These are phyloP conservation scores for Paulinella micropora DNA, from an alignment of 78 protist genomes.

Conservation along the genomic window DNA sequence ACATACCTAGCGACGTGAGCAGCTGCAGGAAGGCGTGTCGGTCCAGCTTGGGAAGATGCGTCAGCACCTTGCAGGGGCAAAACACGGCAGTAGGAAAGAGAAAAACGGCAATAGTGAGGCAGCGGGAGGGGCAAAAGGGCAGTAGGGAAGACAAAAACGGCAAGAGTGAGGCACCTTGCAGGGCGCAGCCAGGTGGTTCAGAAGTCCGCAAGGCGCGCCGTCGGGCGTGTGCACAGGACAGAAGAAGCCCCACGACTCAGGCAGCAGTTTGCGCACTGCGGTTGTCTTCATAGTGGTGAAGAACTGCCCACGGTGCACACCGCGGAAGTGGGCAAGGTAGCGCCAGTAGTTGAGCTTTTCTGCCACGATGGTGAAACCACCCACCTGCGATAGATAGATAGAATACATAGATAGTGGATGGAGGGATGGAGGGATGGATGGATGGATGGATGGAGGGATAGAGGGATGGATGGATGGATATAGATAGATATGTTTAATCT, in stretches of 20 bases:
- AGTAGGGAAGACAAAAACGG: too few relatives aligned
- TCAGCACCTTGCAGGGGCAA: too few relatives aligned
- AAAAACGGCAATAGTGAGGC: too few relatives aligned
- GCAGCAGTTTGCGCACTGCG: constrained; percentile 76
- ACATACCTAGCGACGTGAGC: too few relatives aligned
- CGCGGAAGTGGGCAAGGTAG: constrained; percentile 75
- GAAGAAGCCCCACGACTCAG: constrained; percentile 88
- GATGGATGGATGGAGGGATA: background rate
- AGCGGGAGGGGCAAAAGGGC: too few relatives aligned
- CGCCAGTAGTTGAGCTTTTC: constrained; percentile 83
- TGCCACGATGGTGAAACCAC: constrained; percentile 79
- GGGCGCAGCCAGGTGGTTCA: constrained; percentile 71
- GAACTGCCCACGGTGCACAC: constrained; percentile 68
- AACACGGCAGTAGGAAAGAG: too few relatives aligned
- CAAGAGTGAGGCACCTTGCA: too few relatives aligned
- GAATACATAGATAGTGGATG: background rate
- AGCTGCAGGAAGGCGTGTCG: too few relatives aligned
- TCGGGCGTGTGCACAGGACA: constrained; percentile 99
- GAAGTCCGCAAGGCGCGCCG: constrained; percentile 95
- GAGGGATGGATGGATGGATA: background rate
- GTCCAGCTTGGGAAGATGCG: too few relatives aligned
- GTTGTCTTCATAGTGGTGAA: constrained; percentile 82
- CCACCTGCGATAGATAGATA: constrained; percentile 21
- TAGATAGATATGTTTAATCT: background rate
- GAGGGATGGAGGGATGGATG: background rate